These are phyloP conservation scores for Pisolithus albus DNA, from an alignment of 768 basidiomycete species.

Conservation along the genomic window DNA sequence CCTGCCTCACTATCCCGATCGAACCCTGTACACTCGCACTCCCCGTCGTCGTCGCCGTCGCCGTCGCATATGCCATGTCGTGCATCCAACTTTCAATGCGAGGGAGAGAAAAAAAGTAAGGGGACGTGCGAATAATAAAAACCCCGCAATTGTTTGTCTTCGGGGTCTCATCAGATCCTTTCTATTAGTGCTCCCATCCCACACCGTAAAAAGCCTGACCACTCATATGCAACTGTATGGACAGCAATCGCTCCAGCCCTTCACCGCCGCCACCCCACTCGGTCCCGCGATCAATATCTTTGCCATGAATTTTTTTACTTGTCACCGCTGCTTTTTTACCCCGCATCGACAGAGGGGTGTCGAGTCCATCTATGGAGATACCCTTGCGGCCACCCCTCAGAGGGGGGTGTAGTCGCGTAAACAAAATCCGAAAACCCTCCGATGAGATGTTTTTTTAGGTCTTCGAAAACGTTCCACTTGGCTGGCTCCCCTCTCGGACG, in stretches of 20 bases:
- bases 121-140: neutral
- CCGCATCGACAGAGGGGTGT: too few relatives aligned
- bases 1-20: conserved; percentile 43
- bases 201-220: neutral
- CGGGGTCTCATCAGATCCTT: neutral
- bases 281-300: neutral
- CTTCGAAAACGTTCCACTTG: too few relatives aligned
- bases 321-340: too few relatives aligned
- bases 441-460: too few relatives aligned
- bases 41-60: too few relatives aligned
- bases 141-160: neutral
- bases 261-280: neutral
- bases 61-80: neutral
- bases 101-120: neutral
- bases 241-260: neutral
- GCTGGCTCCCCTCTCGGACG: too few relatives aligned
- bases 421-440: too few relatives aligned
- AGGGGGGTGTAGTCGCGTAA: too few relatives aligned
- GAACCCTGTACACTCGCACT: neutral
- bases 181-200: neutral
- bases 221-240: too few relatives aligned
- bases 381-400: too few relatives aligned
- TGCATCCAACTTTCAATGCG: neutral
- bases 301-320: too few relatives aligned
- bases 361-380: too few relatives aligned